Percentiles rank a stretch among this genome's conserved stretches.
Evolutionary conservation across 148 eudicot genomes (phyloP).

Genomic region (Chenopodium berlandieri): DNA sequence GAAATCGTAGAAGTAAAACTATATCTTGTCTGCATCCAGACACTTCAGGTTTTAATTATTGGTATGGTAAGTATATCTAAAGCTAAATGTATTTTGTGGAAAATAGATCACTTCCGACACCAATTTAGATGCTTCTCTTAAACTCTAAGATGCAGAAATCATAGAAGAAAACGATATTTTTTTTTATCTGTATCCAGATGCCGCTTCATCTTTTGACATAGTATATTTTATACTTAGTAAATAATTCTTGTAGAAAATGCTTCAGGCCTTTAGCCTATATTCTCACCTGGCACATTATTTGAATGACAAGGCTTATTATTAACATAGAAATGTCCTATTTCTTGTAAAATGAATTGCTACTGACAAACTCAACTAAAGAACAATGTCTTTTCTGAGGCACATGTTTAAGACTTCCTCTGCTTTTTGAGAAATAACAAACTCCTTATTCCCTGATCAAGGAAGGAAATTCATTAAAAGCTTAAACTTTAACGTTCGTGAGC

Average conservation of each 20-base stretch:
- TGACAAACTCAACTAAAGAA: background rate
- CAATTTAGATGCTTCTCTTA: background rate
- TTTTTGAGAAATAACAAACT: too few relatives aligned
- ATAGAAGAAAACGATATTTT: too few relatives aligned
- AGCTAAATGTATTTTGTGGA: background rate
- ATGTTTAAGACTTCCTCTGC: too few relatives aligned
- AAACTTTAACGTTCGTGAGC: too few relatives aligned
- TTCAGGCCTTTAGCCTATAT: background rate
- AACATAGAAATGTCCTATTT: background rate
- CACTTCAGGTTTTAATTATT: background rate
- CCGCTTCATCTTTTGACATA: background rate
- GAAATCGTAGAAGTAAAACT: too few relatives aligned
- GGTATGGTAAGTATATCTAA: background rate
- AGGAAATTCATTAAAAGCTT: too few relatives aligned
- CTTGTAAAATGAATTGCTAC: background rate
- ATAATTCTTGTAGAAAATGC: background rate
- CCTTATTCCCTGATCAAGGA: too few relatives aligned
- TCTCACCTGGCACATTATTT: background rate
- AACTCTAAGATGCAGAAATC: background rate
- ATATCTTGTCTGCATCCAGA: background rate
- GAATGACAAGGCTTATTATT: background rate
- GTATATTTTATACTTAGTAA: background rate
- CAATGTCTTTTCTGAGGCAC: background rate
- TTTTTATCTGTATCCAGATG: too few relatives aligned
- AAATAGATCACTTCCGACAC: background rate